Evolutionary conservation across 768 basidiomycete species (phyloP), one percentile per base, ranked within the genome.

Genomic region (Psilocybe cubensis): DNA sequence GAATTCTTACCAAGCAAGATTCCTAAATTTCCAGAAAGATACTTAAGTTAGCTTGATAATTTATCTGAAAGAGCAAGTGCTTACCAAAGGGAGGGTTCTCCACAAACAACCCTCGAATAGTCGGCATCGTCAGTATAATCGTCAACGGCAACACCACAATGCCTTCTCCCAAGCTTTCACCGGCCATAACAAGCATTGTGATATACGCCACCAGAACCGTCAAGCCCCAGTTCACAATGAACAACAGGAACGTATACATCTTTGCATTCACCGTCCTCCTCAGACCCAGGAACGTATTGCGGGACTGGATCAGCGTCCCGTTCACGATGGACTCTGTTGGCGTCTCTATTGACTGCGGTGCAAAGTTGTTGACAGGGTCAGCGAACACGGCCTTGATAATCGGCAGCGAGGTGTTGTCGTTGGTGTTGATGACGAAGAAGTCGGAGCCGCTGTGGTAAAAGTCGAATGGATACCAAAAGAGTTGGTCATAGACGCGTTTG

Each of bases 71-170:
- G 23, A 14, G 25, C 11, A 10, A 4, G 6, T 23, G 24, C 46
- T 9, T 27, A 42, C 52, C 52, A 23, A 54, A 54, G 17, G 52
- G 23, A 9, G 52, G 52, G 20, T 54, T 44, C 25, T 54, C 40
- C n/a, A 54, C 52, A 28, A 54, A 54, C 10, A 54, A 23, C 1
- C 52, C 52, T 17, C 52, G 52, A 11, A 54, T 45, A n/a, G 38
- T 42, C 12, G 52, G 52, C 52, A 54, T 41, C 2, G 52, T 54
- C 2, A 54, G n/a, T 28, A 54, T 54, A 10, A 44, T 54, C 24
- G 53, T 54, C 7, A 48, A 18, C 8, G 46, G 46, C 24, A 48
- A 18, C 14, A 48, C 46, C 17, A 48, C 21, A 18, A 48, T 27
- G 27, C 46, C 46, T 29, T 48, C 46, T 23, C 46, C 46, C 12